Conservation (phyloP, 164 flowering plant genomes). For the Berberis vulgaris region DNA sequence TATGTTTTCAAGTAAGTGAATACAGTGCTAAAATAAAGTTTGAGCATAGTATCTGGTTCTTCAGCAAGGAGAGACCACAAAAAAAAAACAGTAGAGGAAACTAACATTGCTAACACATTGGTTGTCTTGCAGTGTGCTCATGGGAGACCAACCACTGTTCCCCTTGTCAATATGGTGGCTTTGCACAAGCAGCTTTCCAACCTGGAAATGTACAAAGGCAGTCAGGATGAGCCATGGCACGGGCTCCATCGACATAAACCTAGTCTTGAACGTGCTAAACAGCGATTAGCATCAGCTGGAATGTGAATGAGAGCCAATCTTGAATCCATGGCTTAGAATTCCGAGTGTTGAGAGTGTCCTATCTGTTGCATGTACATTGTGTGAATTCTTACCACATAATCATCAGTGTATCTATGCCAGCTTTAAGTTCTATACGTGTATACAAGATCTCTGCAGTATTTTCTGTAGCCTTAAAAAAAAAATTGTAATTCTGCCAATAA, state of each 20-base stretch:
- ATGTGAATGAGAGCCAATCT: not conserved
- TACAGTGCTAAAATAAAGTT: not conserved
- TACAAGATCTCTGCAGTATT: no score
- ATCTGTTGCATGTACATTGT: no score
- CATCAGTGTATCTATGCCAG: no score
- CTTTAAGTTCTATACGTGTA: no score
- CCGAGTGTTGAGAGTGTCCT: no score
- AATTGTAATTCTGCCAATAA: no score
- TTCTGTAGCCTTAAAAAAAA: no score
- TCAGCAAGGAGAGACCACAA: no score
- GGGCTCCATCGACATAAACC: constrained; percentile 44
- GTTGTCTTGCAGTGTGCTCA: constrained; percentile 79
- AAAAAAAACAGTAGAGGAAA: not conserved
- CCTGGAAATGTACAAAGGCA: constrained; percentile 21
- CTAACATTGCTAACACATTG: not conserved
- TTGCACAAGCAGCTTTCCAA: constrained; percentile 63
- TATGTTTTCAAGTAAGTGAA: constrained; percentile 80
- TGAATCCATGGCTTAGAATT: no score
- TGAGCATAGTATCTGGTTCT: no score
- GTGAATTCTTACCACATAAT: no score
- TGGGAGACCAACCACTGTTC: constrained; percentile 92
- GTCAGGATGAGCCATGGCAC: constrained; percentile 45
- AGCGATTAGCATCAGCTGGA: constrained; percentile 32
- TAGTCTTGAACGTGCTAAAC: constrained; percentile 42
- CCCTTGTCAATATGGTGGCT: constrained; percentile 68